Evolutionary conservation across 768 basidiomycete species (phyloP).

Genomic region (Podaxis carcinomalis): DNA sequence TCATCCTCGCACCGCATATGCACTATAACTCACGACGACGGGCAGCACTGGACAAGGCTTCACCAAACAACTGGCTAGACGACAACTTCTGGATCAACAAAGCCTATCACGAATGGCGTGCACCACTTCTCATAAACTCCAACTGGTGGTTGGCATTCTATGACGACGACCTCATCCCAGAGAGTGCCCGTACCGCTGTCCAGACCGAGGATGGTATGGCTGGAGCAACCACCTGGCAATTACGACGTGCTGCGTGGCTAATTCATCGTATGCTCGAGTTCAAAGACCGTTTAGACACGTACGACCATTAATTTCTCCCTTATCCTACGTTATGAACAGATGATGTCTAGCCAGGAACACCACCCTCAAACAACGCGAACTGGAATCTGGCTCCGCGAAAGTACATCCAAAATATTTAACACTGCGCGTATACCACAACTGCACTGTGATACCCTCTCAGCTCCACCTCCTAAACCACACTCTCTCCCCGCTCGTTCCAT

Average conservation of each 20-base stretch:
- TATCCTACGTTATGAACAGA: neutral
- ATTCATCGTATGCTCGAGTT: conserved; percentile 68
- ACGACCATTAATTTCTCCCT: conserved; percentile 20
- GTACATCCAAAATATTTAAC: conserved; percentile 66
- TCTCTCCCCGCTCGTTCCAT: conserved; percentile 53
- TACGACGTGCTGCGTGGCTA: conserved; percentile 82
- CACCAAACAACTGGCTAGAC: conserved; percentile 90
- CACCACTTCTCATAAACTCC: conserved; percentile 82
- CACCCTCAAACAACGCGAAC: conserved; percentile 69
- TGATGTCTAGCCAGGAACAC: conserved; percentile 52
- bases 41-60: conserved; percentile 73
- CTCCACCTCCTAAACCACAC: conserved; percentile 33
- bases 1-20: conserved; percentile 5
- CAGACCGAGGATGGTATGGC: conserved; percentile 13
- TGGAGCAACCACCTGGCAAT: conserved; percentile 75
- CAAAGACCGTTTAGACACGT: conserved; percentile 64
- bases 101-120: conserved; percentile 85
- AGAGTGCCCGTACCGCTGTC: conserved; percentile 21
- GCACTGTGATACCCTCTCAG: conserved; percentile 60
- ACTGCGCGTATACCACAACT: conserved; percentile 68
- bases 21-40: conserved; percentile 17
- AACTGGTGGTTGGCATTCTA: conserved; percentile 94
- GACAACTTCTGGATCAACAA: conserved; percentile 91
- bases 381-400: conserved; percentile 63
- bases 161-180: conserved; percentile 66